A percentile compares a stretch with the other conserved stretches of the same genome.
These are phyloP conservation scores for Hanseniaspora jakobsenii DNA, from an alignment of 805 yeast genomes.

Conservation along the genomic window DNA sequence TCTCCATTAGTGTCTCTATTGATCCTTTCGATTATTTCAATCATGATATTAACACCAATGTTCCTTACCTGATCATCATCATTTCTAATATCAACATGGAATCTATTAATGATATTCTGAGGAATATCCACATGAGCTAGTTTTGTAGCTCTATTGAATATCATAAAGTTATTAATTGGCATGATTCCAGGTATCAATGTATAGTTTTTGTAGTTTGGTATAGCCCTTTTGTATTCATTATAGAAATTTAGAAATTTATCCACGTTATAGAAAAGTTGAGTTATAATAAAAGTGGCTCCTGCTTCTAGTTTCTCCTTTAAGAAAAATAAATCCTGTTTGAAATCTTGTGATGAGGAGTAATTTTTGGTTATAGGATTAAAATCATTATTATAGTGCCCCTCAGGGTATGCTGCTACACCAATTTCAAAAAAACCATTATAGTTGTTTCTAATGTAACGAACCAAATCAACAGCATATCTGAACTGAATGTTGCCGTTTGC, in stretches of 20 bases:
- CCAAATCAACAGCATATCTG: constrained; percentile 73
- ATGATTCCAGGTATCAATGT: constrained; percentile 70
- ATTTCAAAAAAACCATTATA: constrained; percentile 78
- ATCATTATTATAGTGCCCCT: constrained; percentile 67
- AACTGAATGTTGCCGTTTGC: constrained; percentile 37
- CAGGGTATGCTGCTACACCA: constrained; percentile 97
- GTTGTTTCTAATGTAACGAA: constrained; percentile 55
- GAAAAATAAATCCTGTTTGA: constrained; percentile 59
- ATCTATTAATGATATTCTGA: constrained; percentile 34
- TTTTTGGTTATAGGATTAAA: constrained; percentile 20
- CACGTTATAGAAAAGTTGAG: constrained; percentile 86
- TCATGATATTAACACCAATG: constrained; percentile 65
- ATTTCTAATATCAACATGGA: constrained; percentile 44
- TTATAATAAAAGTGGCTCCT: constrained; percentile 87
- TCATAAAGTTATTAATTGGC: constrained; percentile 77
- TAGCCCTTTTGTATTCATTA: constrained; percentile 34
- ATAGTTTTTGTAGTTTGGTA: constrained; percentile 29
- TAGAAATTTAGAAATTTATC: constrained; percentile 62
- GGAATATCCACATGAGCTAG: constrained; percentile 82
- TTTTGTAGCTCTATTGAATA: constrained; percentile 79
- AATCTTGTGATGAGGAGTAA: constrained; percentile 39
- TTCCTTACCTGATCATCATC: constrained; percentile 75
- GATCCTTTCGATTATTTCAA: constrained; percentile 50
- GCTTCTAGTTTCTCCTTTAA: constrained; percentile 78
- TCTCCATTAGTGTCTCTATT: constrained; percentile 42